Evolutionary conservation across 352 stramenopile genomes (phyloP).

Genomic region (Phytophthora sojae): DNA sequence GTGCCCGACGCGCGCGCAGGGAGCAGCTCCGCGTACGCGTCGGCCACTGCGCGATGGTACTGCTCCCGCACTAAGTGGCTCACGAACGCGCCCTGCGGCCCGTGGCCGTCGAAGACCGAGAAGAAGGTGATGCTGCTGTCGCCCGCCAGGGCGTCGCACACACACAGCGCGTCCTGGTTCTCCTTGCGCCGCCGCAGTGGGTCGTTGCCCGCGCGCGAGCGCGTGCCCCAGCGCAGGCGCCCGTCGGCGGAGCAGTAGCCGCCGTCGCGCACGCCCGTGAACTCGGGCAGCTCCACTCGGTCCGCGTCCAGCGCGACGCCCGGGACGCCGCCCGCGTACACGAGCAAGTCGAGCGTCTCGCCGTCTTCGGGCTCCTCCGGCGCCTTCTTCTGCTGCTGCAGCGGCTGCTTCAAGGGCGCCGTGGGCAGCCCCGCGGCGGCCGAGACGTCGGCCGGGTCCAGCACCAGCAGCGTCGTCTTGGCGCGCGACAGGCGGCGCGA

Average conservation of each 20-base stretch:
- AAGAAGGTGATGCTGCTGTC: conserved; percentile 68
- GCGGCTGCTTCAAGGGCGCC: not conserved
- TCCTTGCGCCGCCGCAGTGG: conserved; percentile 81
- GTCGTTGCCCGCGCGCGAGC: conserved; percentile 74
- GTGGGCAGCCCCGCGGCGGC: conserved; percentile 10
- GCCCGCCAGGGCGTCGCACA: conserved; percentile 58
- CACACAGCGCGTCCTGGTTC: conserved; percentile 82
- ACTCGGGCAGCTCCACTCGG: conserved; percentile 65
- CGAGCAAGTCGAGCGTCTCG: conserved; percentile 16
- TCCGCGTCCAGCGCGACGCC: conserved; percentile 69
- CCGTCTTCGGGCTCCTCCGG: conserved; percentile 10
- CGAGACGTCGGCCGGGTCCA: conserved; percentile 26
- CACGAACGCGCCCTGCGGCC: conserved; percentile 75
- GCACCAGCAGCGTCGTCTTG: conserved; percentile 50
- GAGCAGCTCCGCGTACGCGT: conserved; percentile 50
- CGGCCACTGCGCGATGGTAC: conserved; percentile 62
- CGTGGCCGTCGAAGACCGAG: conserved; percentile 82
- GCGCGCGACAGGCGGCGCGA: conserved; percentile 41
- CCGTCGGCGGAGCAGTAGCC: conserved; percentile 58
- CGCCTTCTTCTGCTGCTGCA: conserved; percentile 16
- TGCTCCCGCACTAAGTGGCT: conserved; percentile 77
- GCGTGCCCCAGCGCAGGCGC: conserved; percentile 61
- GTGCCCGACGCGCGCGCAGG: conserved; percentile 1
- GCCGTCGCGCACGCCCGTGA: conserved; percentile 60
- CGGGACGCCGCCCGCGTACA: conserved; percentile 74